Base-by-base conservation (phyloP, 805 yeast genomes). In the Nakazawaea pomicola region DNA sequence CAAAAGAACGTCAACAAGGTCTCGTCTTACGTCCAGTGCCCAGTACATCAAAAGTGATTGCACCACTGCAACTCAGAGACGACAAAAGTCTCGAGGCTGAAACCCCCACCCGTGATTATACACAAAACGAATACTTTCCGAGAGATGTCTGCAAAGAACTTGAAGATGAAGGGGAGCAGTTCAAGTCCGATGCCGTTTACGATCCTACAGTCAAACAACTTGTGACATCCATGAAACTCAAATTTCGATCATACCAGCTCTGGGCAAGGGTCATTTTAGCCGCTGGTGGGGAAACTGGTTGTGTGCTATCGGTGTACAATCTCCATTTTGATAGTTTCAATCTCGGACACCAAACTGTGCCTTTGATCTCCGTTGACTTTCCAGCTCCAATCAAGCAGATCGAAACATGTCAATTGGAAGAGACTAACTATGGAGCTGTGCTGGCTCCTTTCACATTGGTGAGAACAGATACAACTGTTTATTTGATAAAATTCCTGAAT, bases 311-410 rank as follows among this genome's bases (percentile, higher is more conserved):
- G n/a, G n/a, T n/a, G n/a, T n/a, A n/a, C n/a, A n/a, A n/a, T n/a
- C n/a, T n/a, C n/a, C n/a, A n/a, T n/a, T n/a, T n/a, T n/a, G n/a
- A n/a, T n/a, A n/a, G n/a, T n/a, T n/a, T n/a, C n/a, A n/a, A n/a
- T n/a, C n/a, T n/a, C n/a, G n/a, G n/a, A n/a, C n/a, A n/a, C n/a
- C n/a, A n/a, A n/a, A n/a, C n/a, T n/a, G n/a, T n/a, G n/a, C n/a
- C n/a, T n/a, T n/a, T n/a, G 9, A 46, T 47, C 28, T 51, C 56
- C 36, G n/a, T 33, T 10, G 9, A 9, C n/a, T 27, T 58, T 12
- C 47, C 57, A 3, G 57, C 57, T 23, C 56, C 65, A 7, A 60
- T 68, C 15, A 60, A 58, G 33, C 74, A 68, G 38, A 56, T 67
- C 6, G 50, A 48, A 12, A 40, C 54, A 14, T 46, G 54, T 25